These are phyloP conservation scores for Phytophthora litchii DNA, from an alignment of 352 stramenopile genomes.

Conservation along the genomic window DNA sequence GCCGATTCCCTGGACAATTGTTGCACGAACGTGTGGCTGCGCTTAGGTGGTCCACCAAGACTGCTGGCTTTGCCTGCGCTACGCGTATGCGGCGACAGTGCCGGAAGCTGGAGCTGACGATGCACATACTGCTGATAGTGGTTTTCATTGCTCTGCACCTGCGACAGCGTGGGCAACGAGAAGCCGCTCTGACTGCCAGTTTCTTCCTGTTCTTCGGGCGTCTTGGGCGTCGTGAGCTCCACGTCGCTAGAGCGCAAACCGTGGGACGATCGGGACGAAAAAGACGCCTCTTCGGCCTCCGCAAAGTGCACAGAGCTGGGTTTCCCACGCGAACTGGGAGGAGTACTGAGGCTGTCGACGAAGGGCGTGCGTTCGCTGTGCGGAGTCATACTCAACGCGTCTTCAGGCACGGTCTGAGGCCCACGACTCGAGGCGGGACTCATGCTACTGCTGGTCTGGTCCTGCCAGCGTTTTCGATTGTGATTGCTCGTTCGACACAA, in stretches of 20 bases:
- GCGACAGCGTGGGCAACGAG: constrained; percentile 29
- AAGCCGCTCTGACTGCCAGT: constrained; percentile 21
- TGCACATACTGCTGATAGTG: constrained; percentile 76
- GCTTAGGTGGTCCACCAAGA: constrained; percentile 14
- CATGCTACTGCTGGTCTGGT: constrained; percentile 12
- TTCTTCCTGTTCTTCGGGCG: constrained; percentile 22
- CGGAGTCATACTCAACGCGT: constrained; percentile 27
- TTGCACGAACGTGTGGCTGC: constrained; percentile 46
- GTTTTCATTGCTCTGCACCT: constrained; percentile 20
- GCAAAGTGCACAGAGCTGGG: constrained; percentile 29
- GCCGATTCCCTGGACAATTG: constrained; percentile 56
- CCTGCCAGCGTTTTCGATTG: constrained; percentile 21
- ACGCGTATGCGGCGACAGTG: constrained; percentile 42
- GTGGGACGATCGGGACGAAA: constrained; percentile 31
- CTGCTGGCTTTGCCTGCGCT: constrained; percentile 33
- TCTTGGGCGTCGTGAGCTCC: constrained; percentile 40
- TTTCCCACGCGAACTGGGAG: constrained; percentile 34
- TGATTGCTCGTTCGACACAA: constrained; percentile 25
- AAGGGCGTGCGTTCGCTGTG: constrained; percentile 19
- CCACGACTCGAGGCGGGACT: constrained; percentile 14
- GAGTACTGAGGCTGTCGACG: constrained; percentile 32
- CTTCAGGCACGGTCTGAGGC: constrained; percentile 22
- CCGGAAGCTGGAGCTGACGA: constrained; percentile 65
- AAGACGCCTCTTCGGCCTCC: constrained; percentile 24
- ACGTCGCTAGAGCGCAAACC: constrained; percentile 15